Evolutionary conservation across 192 early-diverging fungal genomes (phyloP).

Genomic region (Coemansia aciculifera): DNA sequence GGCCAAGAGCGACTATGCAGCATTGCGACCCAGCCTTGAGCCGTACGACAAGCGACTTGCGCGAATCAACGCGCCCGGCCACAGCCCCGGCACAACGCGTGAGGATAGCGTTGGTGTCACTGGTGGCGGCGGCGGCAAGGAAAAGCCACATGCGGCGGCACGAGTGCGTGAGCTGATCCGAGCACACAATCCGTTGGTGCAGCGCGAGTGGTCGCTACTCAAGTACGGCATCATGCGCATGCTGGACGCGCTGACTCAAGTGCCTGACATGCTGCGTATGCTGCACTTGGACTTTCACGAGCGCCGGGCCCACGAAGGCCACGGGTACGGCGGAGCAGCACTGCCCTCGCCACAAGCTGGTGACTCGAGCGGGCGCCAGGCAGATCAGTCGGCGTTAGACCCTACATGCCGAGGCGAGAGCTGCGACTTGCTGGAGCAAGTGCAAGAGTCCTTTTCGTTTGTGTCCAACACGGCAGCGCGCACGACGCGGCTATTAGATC

Average conservation of each 20-base stretch:
- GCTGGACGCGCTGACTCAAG: constrained; percentile 49
- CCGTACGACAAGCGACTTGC: constrained; percentile 30
- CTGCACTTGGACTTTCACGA: constrained; percentile 47
- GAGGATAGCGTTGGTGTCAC: neutral
- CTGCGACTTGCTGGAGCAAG: constrained; percentile 47
- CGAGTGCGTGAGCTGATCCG: constrained; percentile 39
- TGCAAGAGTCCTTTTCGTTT: constrained; percentile 53
- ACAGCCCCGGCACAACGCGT: constrained; percentile 1
- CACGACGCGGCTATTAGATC: constrained; percentile 61
- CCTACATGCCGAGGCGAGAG: constrained; percentile 22
- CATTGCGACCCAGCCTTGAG: constrained; percentile 35
- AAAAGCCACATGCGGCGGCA: constrained; percentile 13
- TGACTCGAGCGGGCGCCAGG: neutral
- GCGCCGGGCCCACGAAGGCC: constrained; percentile 25
- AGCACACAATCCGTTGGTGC: constrained; percentile 43
- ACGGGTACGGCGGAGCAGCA: neutral
- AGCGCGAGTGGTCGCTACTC: constrained; percentile 44
- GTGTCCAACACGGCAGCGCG: constrained; percentile 63
- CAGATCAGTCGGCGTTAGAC: neutral
- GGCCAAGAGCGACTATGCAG: constrained; percentile 19
- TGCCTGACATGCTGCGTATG: constrained; percentile 51
- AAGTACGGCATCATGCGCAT: constrained; percentile 44
- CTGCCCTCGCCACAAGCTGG: neutral
- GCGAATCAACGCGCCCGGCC: constrained; percentile 24
- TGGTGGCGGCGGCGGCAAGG: neutral